These are phyloP conservation scores for Myxozyma neotropica DNA, from an alignment of 805 yeast genomes.

Conservation along the genomic window DNA sequence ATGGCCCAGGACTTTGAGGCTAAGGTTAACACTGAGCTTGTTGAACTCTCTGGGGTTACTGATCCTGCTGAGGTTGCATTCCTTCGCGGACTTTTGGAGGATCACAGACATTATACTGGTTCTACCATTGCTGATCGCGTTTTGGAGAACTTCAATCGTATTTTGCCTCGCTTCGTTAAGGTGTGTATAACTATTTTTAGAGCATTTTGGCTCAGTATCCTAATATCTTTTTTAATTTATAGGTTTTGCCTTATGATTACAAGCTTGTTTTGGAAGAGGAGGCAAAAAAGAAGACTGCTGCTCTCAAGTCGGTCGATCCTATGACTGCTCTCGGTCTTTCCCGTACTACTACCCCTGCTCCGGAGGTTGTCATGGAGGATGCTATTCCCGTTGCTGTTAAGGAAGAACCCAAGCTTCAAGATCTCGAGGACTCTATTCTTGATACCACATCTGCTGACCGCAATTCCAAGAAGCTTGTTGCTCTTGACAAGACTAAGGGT, in stretches of 20 bases:
- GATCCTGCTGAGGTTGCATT: conserved; percentile 94
- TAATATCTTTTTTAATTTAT: background rate
- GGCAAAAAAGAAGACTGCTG: conserved; percentile 62
- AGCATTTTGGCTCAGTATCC: conserved; percentile 58
- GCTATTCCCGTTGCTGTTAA: conserved; percentile 53
- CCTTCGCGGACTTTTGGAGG: conserved; percentile 89
- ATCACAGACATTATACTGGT: conserved; percentile 91
- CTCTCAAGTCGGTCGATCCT: conserved; percentile 53
- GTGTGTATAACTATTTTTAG: conserved; percentile 67
- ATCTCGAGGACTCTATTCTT: conserved; percentile 83
- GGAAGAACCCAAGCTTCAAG: conserved; percentile 81
- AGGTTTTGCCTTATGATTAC: conserved; percentile 77
- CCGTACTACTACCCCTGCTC: conserved; percentile 14
- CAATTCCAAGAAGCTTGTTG: conserved; percentile 58
- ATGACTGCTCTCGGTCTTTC: conserved; percentile 29
- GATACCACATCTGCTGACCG: conserved; percentile 68
- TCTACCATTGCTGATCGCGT: conserved; percentile 87
- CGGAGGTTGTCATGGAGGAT: conserved; percentile 77
- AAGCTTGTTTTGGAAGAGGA: conserved; percentile 84
- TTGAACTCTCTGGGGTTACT: conserved; percentile 71
- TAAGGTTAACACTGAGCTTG: conserved; percentile 76
- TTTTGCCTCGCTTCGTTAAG: conserved; percentile 86
- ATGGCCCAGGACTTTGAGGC: conserved; percentile 85
- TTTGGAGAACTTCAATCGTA: conserved; percentile 82
- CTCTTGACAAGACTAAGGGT: conserved; percentile 80